Evolutionary conservation across 2,329 filamentous ascomycete species (phyloP).

Genomic region (Colletotrichum navitas): DNA sequence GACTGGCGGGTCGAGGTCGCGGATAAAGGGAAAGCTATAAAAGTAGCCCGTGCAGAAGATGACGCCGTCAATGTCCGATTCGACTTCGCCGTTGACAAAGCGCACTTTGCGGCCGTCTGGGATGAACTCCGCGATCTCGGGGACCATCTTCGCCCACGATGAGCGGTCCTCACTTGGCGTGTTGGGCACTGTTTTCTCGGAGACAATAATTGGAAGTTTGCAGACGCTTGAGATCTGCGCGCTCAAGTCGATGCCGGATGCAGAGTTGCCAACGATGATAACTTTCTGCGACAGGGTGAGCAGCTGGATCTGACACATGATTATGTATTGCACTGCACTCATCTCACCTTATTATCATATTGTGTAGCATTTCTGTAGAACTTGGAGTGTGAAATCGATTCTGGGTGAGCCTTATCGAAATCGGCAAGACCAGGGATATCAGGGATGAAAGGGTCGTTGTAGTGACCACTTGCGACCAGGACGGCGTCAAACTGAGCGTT

Average conservation of each 20-base stretch:
- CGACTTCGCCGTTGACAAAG: slow-evolving; percentile 75
- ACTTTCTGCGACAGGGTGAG: slow-evolving; percentile 68
- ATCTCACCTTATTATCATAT: slow-evolving; percentile 50
- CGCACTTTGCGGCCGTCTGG: slow-evolving; percentile 61
- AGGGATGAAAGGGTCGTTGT: slow-evolving; percentile 70
- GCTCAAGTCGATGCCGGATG: slow-evolving; percentile 77
- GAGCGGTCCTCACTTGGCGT: slow-evolving; percentile 45
- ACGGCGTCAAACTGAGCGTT: slow-evolving; percentile 69
- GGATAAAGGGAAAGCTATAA: slow-evolving; percentile 83
- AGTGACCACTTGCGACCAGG: slow-evolving; percentile 73
- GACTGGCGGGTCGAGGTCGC: slow-evolving; percentile 59
- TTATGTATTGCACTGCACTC: neutral
- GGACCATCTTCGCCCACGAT: slow-evolving; percentile 51
- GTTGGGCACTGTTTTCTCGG: slow-evolving; percentile 56
- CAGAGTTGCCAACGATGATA: slow-evolving; percentile 75
- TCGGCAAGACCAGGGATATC: slow-evolving; percentile 65
- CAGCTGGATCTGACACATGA: neutral
- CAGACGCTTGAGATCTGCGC: slow-evolving; percentile 70
- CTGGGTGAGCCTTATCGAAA: slow-evolving; percentile 64
- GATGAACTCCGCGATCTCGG: slow-evolving; percentile 62
- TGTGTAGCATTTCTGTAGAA: slow-evolving; percentile 67
- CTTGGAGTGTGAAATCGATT: slow-evolving; percentile 73
- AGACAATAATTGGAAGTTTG: slow-evolving; percentile 67
- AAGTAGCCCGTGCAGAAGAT: slow-evolving; percentile 93
- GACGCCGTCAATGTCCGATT: slow-evolving; percentile 78